phyloP scores from a whole-genome alignment of 768 basidiomycete genomes.

The Psilocybe cubensis region DNA sequence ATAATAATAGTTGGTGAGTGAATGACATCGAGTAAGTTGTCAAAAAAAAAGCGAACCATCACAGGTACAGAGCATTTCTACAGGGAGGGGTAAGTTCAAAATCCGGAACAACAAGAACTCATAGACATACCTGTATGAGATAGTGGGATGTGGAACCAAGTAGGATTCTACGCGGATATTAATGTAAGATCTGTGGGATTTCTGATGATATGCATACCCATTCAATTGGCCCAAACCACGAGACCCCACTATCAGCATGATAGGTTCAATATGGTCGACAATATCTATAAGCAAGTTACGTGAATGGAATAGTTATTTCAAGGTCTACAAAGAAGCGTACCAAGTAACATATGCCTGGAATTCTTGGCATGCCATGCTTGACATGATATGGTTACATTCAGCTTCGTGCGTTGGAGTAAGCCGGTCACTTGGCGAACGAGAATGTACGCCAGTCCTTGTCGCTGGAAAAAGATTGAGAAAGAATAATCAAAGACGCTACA shows the following conservation, averaged over 20 bases:
- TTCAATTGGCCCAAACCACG: slow-evolving; percentile 87
- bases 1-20: slow-evolving; percentile 6
- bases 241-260: slow-evolving; percentile 95
- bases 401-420: slow-evolving; percentile 85
- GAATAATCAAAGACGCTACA: background rate
- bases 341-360: slow-evolving; percentile 84
- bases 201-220: slow-evolving; percentile 57
- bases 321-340: slow-evolving; percentile 35
- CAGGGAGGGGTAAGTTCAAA: background rate
- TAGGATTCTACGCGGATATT: slow-evolving; percentile 65
- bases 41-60: slow-evolving; percentile 55
- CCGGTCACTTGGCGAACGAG: slow-evolving; percentile 89
- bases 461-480: slow-evolving; percentile 43
- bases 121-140: slow-evolving; percentile 68
- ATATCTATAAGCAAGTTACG: slow-evolving; percentile 53
- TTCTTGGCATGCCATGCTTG: slow-evolving; percentile 99
- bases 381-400: slow-evolving; percentile 87
- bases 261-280: slow-evolving; percentile 84
- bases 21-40: background rate
- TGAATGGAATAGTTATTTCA: background rate
- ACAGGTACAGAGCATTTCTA: slow-evolving; percentile 94
- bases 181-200: background rate
- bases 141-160: slow-evolving; percentile 96
- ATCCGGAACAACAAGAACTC: background rate
- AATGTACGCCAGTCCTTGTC: slow-evolving; percentile 87